A percentile compares a stretch with the other conserved stretches of the same genome.
These are phyloP conservation scores for Peronosclerospora sorghi DNA, from an alignment of 352 stramenopile genomes.

Conservation along the genomic window DNA sequence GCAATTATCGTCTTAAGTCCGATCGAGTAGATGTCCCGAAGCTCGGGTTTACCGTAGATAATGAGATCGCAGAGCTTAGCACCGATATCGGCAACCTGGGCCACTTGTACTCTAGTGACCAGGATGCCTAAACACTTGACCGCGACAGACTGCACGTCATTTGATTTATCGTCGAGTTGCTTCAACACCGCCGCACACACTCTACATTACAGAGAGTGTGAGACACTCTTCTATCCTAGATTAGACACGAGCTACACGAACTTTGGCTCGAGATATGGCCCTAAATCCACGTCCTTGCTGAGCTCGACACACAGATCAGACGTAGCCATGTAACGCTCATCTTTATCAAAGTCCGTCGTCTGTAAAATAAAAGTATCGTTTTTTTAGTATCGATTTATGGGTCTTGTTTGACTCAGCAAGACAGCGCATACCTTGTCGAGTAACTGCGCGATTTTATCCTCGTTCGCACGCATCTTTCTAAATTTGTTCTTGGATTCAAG, in stretches of 20 bases:
- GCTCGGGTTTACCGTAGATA: slow-evolving; percentile 91
- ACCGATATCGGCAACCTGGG: slow-evolving; percentile 94
- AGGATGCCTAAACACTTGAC: slow-evolving; percentile 91
- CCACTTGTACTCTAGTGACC: slow-evolving; percentile 93
- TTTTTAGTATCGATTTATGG: background rate
- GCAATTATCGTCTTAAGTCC: slow-evolving; percentile 94
- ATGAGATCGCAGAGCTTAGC: slow-evolving; percentile 95
- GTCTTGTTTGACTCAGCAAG: background rate
- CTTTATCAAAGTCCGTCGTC: slow-evolving; percentile 90
- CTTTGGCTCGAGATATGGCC: slow-evolving; percentile 73
- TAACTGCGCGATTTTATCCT: slow-evolving; percentile 68
- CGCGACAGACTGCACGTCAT: slow-evolving; percentile 95
- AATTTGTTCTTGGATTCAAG: too few relatives aligned
- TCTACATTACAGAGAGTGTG: slow-evolving; percentile 18
- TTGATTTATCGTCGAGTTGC: slow-evolving; percentile 97
- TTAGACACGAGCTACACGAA: slow-evolving; percentile 17
- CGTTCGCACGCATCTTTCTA: slow-evolving; percentile 61
- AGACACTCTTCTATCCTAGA: background rate
- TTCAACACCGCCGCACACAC: slow-evolving; percentile 94
- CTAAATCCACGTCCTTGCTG: slow-evolving; percentile 87
- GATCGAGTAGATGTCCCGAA: slow-evolving; percentile 99
- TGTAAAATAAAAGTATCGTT: slow-evolving; percentile 14
- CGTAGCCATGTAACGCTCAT: slow-evolving; percentile 99
- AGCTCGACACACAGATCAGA: slow-evolving; percentile 96
- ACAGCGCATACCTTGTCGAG: slow-evolving; percentile 53